These are phyloP conservation scores for Lasiosphaeria ovina DNA, from an alignment of 495 filamentous ascomycete genomes.

Conservation along the genomic window DNA sequence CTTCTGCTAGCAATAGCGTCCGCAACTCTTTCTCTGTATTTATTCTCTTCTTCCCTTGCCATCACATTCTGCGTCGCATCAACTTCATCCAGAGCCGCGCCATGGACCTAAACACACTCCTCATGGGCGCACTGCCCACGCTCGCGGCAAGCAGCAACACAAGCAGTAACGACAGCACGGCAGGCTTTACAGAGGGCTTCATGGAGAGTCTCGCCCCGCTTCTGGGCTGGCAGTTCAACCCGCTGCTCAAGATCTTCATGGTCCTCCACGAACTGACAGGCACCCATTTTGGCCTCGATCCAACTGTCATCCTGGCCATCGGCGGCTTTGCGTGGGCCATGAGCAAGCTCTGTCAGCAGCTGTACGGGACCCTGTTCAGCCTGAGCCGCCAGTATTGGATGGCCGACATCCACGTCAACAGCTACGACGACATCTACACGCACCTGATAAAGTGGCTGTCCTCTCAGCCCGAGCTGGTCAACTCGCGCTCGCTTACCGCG, in stretches of 20 bases:
- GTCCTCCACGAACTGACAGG: slow-evolving; percentile 32
- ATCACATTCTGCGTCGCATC: not conserved
- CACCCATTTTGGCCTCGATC: slow-evolving; percentile 37
- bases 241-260: slow-evolving; percentile 27
- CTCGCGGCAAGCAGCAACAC: slow-evolving; percentile 22
- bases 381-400: slow-evolving; percentile 48
- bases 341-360: slow-evolving; percentile 34
- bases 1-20: too few relatives aligned
- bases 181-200: slow-evolving; percentile 18
- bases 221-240: slow-evolving; percentile 32
- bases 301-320: slow-evolving; percentile 34
- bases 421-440: slow-evolving; percentile 58
- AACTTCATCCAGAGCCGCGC: not conserved
- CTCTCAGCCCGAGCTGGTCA: slow-evolving; percentile 49
- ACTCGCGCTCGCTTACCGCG: slow-evolving; percentile 55
- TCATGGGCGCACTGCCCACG: slow-evolving; percentile 25
- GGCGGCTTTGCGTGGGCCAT: slow-evolving; percentile 39
- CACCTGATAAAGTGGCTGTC: slow-evolving; percentile 63
- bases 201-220: slow-evolving; percentile 30
- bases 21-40: too few relatives aligned
- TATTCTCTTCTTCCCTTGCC: not conserved
- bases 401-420: slow-evolving; percentile 54
- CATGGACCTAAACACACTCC: slow-evolving; percentile 28
- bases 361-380: slow-evolving; percentile 24
- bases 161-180: slow-evolving; percentile 13